These are phyloP conservation scores for Cyberlindnera americana DNA, from an alignment of 805 yeast genomes.

Conservation along the genomic window DNA sequence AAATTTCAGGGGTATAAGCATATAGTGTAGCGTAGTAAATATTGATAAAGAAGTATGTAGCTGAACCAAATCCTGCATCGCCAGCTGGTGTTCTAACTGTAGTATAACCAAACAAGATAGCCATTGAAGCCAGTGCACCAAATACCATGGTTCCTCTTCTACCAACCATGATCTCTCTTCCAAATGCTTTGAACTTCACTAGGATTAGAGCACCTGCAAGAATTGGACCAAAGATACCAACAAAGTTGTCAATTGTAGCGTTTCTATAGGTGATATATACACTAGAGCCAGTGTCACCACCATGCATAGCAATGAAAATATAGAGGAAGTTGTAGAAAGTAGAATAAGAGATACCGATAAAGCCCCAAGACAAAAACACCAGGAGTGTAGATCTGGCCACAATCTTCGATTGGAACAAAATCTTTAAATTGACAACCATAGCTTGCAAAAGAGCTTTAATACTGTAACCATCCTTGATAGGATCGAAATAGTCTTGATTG, in stretches of 20 bases:
- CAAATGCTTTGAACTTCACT: slow-evolving; percentile 15
- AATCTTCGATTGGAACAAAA: slow-evolving; percentile 40
- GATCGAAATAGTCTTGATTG: slow-evolving; percentile 27
- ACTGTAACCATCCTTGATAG: slow-evolving; percentile 17
- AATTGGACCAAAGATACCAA: slow-evolving; percentile 47
- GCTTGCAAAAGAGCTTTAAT: slow-evolving; percentile 17
- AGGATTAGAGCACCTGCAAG: slow-evolving; percentile 37
- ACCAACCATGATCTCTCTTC: slow-evolving; percentile 34
- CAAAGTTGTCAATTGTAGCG: slow-evolving; percentile 41
- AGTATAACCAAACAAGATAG: slow-evolving; percentile 59
- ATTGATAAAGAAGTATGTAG: slow-evolving; percentile 45
- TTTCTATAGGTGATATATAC: slow-evolving; percentile 43
- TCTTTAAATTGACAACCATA: slow-evolving; percentile 36
- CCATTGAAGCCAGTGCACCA: slow-evolving; percentile 53
- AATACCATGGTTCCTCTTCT: slow-evolving; percentile 53
- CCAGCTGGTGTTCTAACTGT: slow-evolving; percentile 50
- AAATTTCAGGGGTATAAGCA: slow-evolving; percentile 65
- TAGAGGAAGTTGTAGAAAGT: slow-evolving; percentile 53
- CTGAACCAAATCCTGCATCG: slow-evolving; percentile 48
- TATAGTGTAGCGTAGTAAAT: slow-evolving; percentile 56
- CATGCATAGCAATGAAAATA: slow-evolving; percentile 45
- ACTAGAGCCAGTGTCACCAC: slow-evolving; percentile 43
- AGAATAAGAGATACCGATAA: slow-evolving; percentile 52
- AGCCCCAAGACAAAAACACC: slow-evolving; percentile 46
- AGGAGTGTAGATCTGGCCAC: slow-evolving; percentile 41